Percentiles rank a stretch among this genome's conserved stretches.
phyloP scores from a whole-genome alignment of 2,329 filamentous ascomycete genomes.

The Aureobasidium sp. region DNA sequence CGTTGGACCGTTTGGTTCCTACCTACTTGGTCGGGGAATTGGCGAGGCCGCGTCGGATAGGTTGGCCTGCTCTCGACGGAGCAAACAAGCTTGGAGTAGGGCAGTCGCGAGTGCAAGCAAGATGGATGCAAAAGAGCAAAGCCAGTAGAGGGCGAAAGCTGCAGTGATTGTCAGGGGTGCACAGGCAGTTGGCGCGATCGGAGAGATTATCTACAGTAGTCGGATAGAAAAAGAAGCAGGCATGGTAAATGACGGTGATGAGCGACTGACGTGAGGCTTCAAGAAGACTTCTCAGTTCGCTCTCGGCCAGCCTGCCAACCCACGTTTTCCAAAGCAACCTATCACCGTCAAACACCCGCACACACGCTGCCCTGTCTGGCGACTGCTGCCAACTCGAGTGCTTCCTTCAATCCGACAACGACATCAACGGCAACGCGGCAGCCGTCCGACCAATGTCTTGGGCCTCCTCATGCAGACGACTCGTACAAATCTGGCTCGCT shows the following conservation, averaged over 20 bases:
- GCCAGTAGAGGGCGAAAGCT: background rate
- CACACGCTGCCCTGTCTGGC: background rate
- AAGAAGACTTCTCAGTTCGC: background rate
- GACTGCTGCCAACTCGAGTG: background rate
- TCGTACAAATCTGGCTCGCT: conserved; percentile 11
- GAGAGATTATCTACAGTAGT: background rate
- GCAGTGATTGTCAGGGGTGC: conserved; percentile 9
- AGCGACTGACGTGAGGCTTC: background rate
- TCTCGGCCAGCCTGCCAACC: background rate
- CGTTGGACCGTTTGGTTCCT: background rate
- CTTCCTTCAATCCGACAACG: background rate
- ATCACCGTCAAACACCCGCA: background rate
- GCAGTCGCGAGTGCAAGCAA: background rate
- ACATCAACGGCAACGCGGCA: background rate
- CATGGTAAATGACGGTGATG: background rate
- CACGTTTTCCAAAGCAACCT: conserved; percentile 3
- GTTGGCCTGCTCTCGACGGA: background rate
- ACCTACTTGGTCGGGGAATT: background rate
- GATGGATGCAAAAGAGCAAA: background rate
- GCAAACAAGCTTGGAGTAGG: background rate
- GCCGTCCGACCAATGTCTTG: conserved; percentile 12
- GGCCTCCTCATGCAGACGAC: conserved; percentile 13
- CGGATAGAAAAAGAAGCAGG: background rate
- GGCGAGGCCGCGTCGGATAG: background rate
- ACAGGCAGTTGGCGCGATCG: background rate